phyloP scores from a whole-genome alignment of 768 basidiomycete genomes.

The Pisolithus tinctorius region DNA sequence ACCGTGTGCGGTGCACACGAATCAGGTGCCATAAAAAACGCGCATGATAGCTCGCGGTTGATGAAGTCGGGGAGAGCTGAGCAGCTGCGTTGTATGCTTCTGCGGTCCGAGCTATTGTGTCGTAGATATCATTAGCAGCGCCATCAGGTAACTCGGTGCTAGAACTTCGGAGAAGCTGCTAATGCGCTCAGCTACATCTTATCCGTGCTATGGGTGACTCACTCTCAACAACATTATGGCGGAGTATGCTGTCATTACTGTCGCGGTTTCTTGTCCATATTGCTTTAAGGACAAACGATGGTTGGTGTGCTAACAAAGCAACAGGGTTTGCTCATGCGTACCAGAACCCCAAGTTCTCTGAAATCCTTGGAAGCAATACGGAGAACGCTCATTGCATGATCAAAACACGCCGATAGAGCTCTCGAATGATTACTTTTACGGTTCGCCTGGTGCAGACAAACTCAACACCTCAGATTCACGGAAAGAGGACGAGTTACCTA shows the following conservation, averaged over 20 bases:
- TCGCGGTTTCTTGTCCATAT: conserved; percentile 79
- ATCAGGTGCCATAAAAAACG: conserved; percentile 72
- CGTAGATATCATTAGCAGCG: conserved; percentile 58
- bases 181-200: conserved; percentile 1
- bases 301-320: conserved; percentile 3
- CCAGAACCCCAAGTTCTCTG: conserved; percentile 66
- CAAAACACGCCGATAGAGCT: conserved; percentile 65
- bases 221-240: conserved; percentile 78
- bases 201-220: conserved; percentile 7
- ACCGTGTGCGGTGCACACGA: conserved; percentile 50
- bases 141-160: conserved; percentile 57
- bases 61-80: conserved; percentile 49
- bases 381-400: conserved; percentile 65
- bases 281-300: conserved; percentile 39
- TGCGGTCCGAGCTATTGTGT: conserved; percentile 60
- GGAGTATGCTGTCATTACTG: conserved; percentile 82
- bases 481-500: conserved; percentile 24
- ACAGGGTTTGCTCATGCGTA: conserved; percentile 36
- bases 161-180: conserved; percentile 63
- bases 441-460: conserved; percentile 37
- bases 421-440: conserved; percentile 56
- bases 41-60: conserved; percentile 68
- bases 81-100: conserved; percentile 76
- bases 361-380: conserved; percentile 71
- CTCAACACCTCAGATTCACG: background rate